Conservation (phyloP, 202 grass and related monocot species). For the Schoenoplectus triqueter region DNA sequence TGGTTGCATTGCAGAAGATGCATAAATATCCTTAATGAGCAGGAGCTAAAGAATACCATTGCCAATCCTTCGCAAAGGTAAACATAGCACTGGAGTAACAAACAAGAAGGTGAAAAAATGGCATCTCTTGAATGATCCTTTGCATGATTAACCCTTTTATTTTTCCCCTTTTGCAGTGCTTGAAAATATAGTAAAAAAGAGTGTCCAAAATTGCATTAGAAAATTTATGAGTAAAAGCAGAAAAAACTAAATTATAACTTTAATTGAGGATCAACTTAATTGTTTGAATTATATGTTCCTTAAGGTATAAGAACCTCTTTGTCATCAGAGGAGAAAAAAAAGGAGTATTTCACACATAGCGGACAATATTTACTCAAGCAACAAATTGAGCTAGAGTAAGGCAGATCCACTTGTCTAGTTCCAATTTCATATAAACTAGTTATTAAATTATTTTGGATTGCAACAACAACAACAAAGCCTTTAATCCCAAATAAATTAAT, state of each 20-base stretch:
- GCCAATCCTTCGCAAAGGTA: constrained; percentile 91
- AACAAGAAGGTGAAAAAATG: constrained; percentile 61
- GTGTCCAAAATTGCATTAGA: constrained; percentile 31
- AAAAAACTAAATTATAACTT: constrained; percentile 23
- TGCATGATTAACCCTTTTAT: constrained; percentile 79
- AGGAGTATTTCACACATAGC: background rate
- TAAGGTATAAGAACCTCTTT: background rate
- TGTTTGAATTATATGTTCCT: background rate
- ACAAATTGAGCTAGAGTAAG: constrained; percentile 9
- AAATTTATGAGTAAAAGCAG: constrained; percentile 35
- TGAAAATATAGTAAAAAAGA: constrained; percentile 39
- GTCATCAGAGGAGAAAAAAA: background rate
- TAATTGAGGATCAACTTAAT: background rate
- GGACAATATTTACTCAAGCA: background rate
- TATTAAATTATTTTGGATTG: constrained; percentile 2
- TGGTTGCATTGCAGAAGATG: background rate
- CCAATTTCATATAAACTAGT: constrained; percentile 13
- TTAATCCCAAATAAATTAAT: no score
- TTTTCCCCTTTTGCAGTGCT: constrained; percentile 90
- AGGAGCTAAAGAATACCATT: constrained; percentile 59
- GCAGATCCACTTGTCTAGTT: constrained; percentile 1
- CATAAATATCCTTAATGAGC: background rate
- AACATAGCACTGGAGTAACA: constrained; percentile 91
- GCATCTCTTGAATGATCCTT: constrained; percentile 67
- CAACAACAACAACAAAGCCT: no score